These are phyloP conservation scores for Kazachstania kunashirensis DNA, from an alignment of 805 yeast genomes.

Conservation along the genomic window DNA sequence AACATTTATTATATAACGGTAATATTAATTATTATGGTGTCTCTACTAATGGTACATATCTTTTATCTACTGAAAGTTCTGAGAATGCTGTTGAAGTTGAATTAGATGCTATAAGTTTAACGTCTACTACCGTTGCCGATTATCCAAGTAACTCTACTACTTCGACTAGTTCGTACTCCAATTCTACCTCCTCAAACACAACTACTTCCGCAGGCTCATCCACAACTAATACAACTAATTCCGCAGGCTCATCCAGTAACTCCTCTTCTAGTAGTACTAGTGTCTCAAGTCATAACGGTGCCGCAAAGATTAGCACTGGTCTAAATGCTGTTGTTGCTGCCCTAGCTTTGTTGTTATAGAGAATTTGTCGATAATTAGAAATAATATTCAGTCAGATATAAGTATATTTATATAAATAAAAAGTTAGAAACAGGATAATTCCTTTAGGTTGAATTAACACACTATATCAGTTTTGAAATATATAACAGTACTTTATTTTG, in stretches of 20 bases:
- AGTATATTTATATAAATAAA: too few relatives aligned
- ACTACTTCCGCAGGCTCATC: not conserved
- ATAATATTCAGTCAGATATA: too few relatives aligned
- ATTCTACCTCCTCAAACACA: not conserved
- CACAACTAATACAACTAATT: not conserved
- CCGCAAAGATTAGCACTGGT: too few relatives aligned
- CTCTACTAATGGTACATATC: constrained; percentile 24
- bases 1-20: constrained; percentile 5
- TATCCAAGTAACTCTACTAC: not conserved
- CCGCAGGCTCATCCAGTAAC: not conserved
- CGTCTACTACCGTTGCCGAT: constrained; percentile 1
- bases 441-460: too few relatives aligned
- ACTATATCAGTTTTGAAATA: too few relatives aligned
- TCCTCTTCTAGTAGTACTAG: not conserved
- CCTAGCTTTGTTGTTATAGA: too few relatives aligned
- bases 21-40: constrained; percentile 33
- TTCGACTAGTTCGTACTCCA: not conserved
- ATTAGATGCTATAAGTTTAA: constrained; percentile 6
- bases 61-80: constrained; percentile 18
- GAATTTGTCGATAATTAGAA: too few relatives aligned
- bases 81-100: constrained; percentile 4
- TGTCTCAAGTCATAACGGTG: too few relatives aligned
- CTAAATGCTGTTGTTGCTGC: too few relatives aligned
- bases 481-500: too few relatives aligned
- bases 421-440: too few relatives aligned